Percentiles rank a stretch among this genome's conserved stretches.
phyloP scores from a whole-genome alignment of 257 asterid species.

The Ligustrum vulgare region DNA sequence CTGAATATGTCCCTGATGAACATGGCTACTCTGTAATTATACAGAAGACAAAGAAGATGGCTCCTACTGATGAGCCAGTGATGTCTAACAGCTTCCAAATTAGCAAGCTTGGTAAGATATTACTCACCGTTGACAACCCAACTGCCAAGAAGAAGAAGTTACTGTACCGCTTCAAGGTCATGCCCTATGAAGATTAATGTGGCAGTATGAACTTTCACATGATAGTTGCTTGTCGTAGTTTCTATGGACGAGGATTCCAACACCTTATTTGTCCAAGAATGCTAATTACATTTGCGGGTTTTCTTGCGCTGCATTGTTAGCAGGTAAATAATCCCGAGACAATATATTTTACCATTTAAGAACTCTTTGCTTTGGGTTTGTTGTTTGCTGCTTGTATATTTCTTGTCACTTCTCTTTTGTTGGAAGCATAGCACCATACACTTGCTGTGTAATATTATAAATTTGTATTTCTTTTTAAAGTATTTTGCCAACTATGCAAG shows the following conservation, averaged over 20 bases:
- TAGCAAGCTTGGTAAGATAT: constrained; percentile 70
- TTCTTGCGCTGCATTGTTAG: constrained; percentile 5
- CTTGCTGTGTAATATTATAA: background rate
- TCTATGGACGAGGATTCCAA: background rate
- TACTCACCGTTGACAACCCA: constrained; percentile 76
- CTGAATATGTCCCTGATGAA: constrained; percentile 69
- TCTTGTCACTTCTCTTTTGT: background rate
- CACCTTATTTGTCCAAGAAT: background rate
- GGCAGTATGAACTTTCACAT: background rate
- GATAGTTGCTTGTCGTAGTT: constrained; percentile 1
- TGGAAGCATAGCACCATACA: background rate
- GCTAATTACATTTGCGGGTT: background rate
- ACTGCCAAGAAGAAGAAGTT: constrained; percentile 79
- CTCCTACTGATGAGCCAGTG: constrained; percentile 64
- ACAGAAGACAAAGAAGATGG: constrained; percentile 69
- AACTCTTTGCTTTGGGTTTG: background rate
- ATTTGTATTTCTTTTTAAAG: background rate
- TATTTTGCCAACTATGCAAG: background rate
- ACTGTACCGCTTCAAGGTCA: constrained; percentile 73
- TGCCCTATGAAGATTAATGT: constrained; percentile 38
- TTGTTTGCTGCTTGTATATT: background rate
- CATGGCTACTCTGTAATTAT: constrained; percentile 64
- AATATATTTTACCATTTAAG: background rate
- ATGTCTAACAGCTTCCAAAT: constrained; percentile 60
- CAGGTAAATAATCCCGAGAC: background rate